Evolutionary conservation across 129 eudicot genomes (phyloP).

Genomic region (Saussurea involucrata): DNA sequence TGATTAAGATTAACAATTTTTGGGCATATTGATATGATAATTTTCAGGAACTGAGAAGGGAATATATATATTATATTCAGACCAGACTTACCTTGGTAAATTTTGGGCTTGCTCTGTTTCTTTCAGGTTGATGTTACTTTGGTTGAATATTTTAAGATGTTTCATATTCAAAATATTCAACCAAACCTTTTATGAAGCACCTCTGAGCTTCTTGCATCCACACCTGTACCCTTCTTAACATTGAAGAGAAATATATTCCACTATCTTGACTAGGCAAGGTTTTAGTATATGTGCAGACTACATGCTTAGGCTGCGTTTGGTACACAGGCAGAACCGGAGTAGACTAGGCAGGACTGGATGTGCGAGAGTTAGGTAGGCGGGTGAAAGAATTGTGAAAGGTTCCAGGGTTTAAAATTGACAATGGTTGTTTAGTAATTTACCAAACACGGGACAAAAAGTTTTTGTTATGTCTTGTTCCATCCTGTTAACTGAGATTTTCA

Average conservation of each 20-base stretch:
- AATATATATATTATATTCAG: background rate
- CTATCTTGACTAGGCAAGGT: background rate
- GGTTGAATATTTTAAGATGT: background rate
- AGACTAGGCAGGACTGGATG: background rate
- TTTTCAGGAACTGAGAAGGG: background rate
- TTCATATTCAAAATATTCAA: background rate
- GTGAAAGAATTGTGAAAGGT: background rate
- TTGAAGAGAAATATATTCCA: background rate
- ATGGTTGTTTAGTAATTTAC: background rate
- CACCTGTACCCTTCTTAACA: background rate
- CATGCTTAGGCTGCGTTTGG: background rate
- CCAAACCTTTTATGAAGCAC: background rate
- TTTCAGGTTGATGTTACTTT: background rate
- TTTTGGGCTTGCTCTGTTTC: background rate
- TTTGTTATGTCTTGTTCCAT: background rate
- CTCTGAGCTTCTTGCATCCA: background rate
- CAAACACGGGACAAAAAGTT: background rate
- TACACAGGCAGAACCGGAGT: background rate
- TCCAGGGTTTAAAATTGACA: background rate
- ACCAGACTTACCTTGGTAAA: background rate
- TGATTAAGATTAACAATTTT: background rate
- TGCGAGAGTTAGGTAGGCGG: background rate
- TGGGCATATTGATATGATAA: background rate
- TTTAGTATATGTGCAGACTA: conserved; percentile 2
- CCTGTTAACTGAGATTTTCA: background rate